phyloP scores from a whole-genome alignment of 805 yeast genomes.

The Ogataea nitratoaversa region DNA sequence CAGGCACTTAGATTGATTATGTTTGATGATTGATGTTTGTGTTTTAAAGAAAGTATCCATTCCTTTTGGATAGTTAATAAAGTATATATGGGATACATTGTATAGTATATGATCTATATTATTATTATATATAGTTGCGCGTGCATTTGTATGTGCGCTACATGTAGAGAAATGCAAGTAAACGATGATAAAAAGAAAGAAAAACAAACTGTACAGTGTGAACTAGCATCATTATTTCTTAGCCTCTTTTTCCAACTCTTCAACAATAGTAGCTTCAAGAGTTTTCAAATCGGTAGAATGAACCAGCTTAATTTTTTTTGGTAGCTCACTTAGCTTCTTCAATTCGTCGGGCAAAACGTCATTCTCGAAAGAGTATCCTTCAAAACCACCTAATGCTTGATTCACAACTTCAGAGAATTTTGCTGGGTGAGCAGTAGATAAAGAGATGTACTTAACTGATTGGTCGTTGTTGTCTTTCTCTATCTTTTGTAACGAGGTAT shows the following conservation, averaged over 20 bases:
- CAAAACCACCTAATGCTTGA: slow-evolving; percentile 59
- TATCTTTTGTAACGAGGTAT: slow-evolving; percentile 65
- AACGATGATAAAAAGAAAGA: background rate
- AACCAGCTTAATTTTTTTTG: slow-evolving; percentile 69
- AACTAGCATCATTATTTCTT: too few relatives aligned
- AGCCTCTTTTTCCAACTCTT: slow-evolving; percentile 53
- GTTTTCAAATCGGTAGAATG: slow-evolving; percentile 69
- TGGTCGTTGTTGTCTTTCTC: slow-evolving; percentile 35
- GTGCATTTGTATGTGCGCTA: too few relatives aligned
- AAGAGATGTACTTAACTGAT: slow-evolving; percentile 56
- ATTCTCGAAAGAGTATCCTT: slow-evolving; percentile 77
- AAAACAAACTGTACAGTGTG: too few relatives aligned
- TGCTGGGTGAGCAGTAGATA: slow-evolving; percentile 99
- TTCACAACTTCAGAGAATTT: slow-evolving; percentile 96
- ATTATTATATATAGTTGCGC: too few relatives aligned
- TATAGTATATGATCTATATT: too few relatives aligned
- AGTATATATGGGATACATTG: too few relatives aligned
- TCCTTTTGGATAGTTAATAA: too few relatives aligned
- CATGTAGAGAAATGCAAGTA: background rate
- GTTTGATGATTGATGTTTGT: too few relatives aligned
- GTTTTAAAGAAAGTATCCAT: too few relatives aligned
- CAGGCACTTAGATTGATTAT: too few relatives aligned
- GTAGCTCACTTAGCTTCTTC: slow-evolving; percentile 62
- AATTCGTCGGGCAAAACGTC: slow-evolving; percentile 90
- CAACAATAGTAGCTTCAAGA: slow-evolving; percentile 71